Evolutionary conservation across 768 basidiomycete genomes (phyloP), one percentile per base, ranked within the genome.

Genomic region (Boletus huronensis): DNA sequence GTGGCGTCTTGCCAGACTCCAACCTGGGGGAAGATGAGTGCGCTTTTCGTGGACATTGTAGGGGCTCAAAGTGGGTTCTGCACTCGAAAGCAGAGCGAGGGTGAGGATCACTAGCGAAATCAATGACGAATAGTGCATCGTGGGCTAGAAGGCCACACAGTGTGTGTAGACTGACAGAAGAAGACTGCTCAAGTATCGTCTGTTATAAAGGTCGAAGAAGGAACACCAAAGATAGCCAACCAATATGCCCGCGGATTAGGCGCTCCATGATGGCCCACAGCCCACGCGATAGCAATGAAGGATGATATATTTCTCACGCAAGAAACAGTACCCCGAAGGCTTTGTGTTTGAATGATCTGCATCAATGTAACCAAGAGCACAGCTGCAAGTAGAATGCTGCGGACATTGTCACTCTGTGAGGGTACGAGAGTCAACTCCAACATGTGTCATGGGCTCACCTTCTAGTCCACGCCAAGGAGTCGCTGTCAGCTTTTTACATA

Each of bases 1-100:
- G 36, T 74, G 72, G 39, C 73, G 67, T 32, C 74, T 70, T 14
- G 70, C 54, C 16, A 68, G 62, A 7, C 62, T 58, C 79, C 79
- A 82, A 3, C 62, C 64, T 1, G 51, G 3, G 5, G 76, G 76
- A 7, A 69, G 63, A 11, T 35, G 54, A 16, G 61, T 65, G 47
- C 77, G 77, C 40, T 65, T 71, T 63, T 79, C 78, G 52, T 79
- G 78, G 28, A 76, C 43, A 54, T 64, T 67, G 55, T 70, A 64
- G 23, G 58, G 44, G 16, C 52, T 58, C 52, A 42, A 32, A 13
- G 44, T 44, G 28, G 65, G 50, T 25, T 36, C 46, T 19, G 64
- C 65, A 6, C 64, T 48, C 0, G 65, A 54, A 39, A 61, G 42
- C 2, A 65, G 34, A 7, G 42, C 52, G 17, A 69, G 35, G 35